Base-by-base conservation (phyloP, 108 stramenopile genomes). In the Fragilaria crotonensis region DNA sequence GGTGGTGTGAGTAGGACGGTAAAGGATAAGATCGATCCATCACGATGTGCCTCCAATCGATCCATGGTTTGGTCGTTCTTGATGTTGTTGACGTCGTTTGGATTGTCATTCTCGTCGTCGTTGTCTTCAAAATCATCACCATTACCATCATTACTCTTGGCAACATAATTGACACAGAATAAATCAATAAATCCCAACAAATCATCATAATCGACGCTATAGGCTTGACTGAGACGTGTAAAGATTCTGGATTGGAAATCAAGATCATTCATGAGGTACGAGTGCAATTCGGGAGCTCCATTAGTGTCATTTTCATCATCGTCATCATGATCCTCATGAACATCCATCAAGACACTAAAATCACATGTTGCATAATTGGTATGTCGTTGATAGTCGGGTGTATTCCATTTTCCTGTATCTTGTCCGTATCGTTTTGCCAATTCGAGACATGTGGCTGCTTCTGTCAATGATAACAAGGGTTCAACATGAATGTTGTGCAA, bases 111-210 rank as follows among this genome's bases (percentile, higher is more conserved):
- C 32, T 70, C 31, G 14, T 4, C 23, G 5, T 26, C 23, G 30
- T 48, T 47, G 14, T 57, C 45, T 26, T 56, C 33, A 29, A 54
- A 45, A 17, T 48, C 59, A 5, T 60, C 67, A 36, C 70, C 59
- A 26, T n/a, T 44, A 27, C 50, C 62, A 1, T 32, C 23, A n/a
- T n/a, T n/a, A 5, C 51, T 49, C 23, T 62, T 67, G 19, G 75
- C 80, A 60, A 81, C 68, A 68, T 88, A 88, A 51, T 79, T 73
- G 0, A 79, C 78, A 52, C 83, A 84, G 53, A 88, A 88, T 49
- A 88, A 71, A 65, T 88, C 86, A 45, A 79, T 48, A 54, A 60
- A 84, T 2, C 67, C 60, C n/a, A n/a, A n/a, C 68, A 88, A 52
- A 68, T 80, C 80, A 0, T 71, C 70, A 4, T 23, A 29, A 33